Conservation (phyloP, 176 grass and related monocot species). For the Eragrostis nindensis region DNA sequence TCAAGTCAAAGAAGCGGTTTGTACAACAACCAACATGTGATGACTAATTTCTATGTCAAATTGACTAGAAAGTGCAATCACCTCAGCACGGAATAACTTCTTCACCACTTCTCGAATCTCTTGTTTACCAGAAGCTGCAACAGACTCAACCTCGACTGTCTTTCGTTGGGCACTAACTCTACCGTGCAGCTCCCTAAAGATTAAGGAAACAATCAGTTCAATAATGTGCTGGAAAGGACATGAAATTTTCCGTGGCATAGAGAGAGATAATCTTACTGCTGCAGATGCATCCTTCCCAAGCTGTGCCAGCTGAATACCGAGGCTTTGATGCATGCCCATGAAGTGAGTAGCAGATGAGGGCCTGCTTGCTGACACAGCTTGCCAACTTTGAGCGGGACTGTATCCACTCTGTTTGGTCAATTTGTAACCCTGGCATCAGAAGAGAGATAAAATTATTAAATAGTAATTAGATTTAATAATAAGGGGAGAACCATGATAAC, state of each 20-base stretch:
- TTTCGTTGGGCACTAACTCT: slow-evolving; percentile 56
- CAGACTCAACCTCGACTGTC: slow-evolving; percentile 70
- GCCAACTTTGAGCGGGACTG: slow-evolving; percentile 69
- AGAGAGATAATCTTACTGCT: slow-evolving; percentile 48
- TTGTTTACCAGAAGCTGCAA: slow-evolving; percentile 62
- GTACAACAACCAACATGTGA: slow-evolving; percentile 6
- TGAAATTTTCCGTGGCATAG: background rate
- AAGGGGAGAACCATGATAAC: too few relatives aligned
- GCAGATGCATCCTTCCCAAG: slow-evolving; percentile 75
- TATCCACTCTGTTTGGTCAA: slow-evolving; percentile 69
- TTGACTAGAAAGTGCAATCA: slow-evolving; percentile 39
- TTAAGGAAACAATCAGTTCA: slow-evolving; percentile 25
- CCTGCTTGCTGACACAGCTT: slow-evolving; percentile 64
- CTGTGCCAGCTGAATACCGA: slow-evolving; percentile 75
- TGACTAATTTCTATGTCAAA: slow-evolving; percentile 5
- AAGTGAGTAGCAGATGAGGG: slow-evolving; percentile 58
- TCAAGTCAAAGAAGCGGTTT: background rate
- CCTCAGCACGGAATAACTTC: slow-evolving; percentile 68
- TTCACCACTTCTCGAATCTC: slow-evolving; percentile 67
- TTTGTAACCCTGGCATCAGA: slow-evolving; percentile 66
- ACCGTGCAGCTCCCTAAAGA: slow-evolving; percentile 67
- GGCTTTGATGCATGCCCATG: slow-evolving; percentile 79
- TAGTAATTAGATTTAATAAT: too few relatives aligned
- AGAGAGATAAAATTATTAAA: background rate
- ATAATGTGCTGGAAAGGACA: slow-evolving; percentile 33